Base-by-base conservation (phyloP, 768 basidiomycete species). In the Tylopilus sp. region DNA sequence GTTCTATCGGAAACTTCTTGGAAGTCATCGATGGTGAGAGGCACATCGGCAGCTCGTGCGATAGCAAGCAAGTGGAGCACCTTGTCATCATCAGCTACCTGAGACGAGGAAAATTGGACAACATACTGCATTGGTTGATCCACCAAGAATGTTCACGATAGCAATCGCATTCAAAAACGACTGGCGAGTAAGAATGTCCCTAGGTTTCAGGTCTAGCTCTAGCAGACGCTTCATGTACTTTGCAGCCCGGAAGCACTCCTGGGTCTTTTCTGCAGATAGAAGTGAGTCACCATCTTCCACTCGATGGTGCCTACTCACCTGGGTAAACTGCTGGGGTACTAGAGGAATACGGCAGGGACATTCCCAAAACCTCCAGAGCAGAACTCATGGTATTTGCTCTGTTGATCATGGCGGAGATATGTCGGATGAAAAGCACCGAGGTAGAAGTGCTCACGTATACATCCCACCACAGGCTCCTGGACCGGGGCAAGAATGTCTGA, bases 331-430 rank as follows among this genome's bases (percentile, higher is more conserved):
- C 91, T 13, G 91, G 90, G 13, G 75, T 87, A 58, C 86, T 82
- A 2, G 68, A 69, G 36, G 91, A 92, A 66, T 87, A 92, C 0
- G 90, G 91, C 41, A 93, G 72, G 12, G 88, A 88, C 76, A 95
- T 84, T 22, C 91, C 92, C 49, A 95, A 76, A 6, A 82, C 88
- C 70, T 93, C 91, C 26, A 94, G 74, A 17, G 80, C 85, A 38
- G 87, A 85, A 55, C 87, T 88, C 91, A 93, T 92, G 1, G 91
- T 92, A 60, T 93, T 93, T 30, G 91, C 91, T 9, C 82, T 83
- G 53, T 44, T 11, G 12, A 45, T 33, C 30, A 42, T 33, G 21
- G 23, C 15, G 44, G n/a, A 30, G 21, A 3, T 50, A 28, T 12
- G 15, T 4, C 36, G 9, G 40, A 45, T 8, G n/a, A 13, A 41